These are phyloP conservation scores for Sclerotiophoma versabilis DNA, from an alignment of 2,329 filamentous ascomycete species.

Conservation along the genomic window DNA sequence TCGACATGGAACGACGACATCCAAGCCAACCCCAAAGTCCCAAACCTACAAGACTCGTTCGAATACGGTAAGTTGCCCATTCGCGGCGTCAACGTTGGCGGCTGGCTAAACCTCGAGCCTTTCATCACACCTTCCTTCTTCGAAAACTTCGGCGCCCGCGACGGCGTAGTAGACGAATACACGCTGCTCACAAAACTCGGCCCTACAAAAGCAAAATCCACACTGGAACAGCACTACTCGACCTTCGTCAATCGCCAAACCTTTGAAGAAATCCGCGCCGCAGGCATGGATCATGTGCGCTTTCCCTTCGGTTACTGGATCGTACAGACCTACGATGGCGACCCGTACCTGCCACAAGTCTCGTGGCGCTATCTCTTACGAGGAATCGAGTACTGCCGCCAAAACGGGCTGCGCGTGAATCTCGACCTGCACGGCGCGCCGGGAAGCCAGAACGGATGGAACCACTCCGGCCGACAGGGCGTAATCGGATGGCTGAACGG, in stretches of 20 bases:
- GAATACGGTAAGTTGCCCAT: constrained; percentile 81
- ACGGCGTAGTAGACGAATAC: constrained; percentile 84
- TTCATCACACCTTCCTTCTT: constrained; percentile 97
- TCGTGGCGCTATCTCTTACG: constrained; percentile 94
- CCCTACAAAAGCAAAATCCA: constrained; percentile 63
- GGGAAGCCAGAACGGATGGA: constrained; percentile 97
- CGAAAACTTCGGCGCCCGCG: constrained; percentile 65
- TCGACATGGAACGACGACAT: constrained; percentile 84
- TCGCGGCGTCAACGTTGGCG: constrained; percentile 89
- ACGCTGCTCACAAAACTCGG: constrained; percentile 78
- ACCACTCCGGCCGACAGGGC: constrained; percentile 87
- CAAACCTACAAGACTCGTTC: constrained; percentile 77
- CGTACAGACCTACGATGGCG: constrained; percentile 80
- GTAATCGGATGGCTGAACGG: constrained; percentile 88
- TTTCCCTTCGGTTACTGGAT: constrained; percentile 98
- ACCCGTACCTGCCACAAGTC: constrained; percentile 86
- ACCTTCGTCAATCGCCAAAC: constrained; percentile 84
- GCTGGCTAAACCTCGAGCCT: constrained; percentile 92
- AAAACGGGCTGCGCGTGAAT: constrained; percentile 90
- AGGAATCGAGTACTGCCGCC: constrained; percentile 90
- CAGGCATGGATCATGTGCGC: constrained; percentile 94
- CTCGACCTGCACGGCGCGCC: constrained; percentile 92
- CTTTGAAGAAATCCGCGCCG: constrained; percentile 82
- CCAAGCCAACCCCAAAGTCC: constrained; percentile 79
- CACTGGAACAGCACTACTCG: constrained; percentile 90